Evolutionary conservation across 2,329 filamentous ascomycete species (phyloP).

Genomic region (Fusarium musae): DNA sequence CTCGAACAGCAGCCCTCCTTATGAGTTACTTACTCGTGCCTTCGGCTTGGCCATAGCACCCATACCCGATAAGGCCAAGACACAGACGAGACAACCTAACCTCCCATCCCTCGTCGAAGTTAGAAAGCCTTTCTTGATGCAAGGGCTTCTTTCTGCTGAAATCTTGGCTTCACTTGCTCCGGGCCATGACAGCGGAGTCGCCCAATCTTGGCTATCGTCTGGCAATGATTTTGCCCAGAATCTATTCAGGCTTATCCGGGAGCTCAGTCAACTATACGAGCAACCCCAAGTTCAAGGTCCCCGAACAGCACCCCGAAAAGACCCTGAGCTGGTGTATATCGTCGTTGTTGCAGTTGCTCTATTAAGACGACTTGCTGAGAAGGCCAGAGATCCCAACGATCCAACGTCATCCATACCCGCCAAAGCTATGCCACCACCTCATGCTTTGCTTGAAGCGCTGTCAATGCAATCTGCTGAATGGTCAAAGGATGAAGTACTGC

Average conservation of each 20-base stretch:
- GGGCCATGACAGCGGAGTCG: constrained; percentile 75
- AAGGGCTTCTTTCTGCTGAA: constrained; percentile 89
- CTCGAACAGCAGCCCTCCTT: constrained; percentile 69
- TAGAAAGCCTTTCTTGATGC: constrained; percentile 89
- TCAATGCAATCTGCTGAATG: constrained; percentile 71
- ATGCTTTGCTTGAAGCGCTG: constrained; percentile 74
- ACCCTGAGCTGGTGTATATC: constrained; percentile 69
- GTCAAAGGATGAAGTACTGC: constrained; percentile 73
- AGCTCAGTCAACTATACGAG: constrained; percentile 74
- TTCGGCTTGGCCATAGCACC: constrained; percentile 90
- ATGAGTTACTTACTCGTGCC: constrained; percentile 84
- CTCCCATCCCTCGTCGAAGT: constrained; percentile 78
- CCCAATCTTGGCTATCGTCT: constrained; percentile 83
- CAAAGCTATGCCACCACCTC: constrained; percentile 72
- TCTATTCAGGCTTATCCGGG: constrained; percentile 78
- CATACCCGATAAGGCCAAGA: constrained; percentile 73
- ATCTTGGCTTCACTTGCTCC: constrained; percentile 83
- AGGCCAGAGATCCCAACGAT: constrained; percentile 68
- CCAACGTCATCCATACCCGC: constrained; percentile 64
- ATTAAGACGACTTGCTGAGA: constrained; percentile 75
- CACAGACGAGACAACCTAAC: constrained; percentile 66
- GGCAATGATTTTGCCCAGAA: constrained; percentile 86
- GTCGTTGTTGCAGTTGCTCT: constrained; percentile 75
- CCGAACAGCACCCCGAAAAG: constrained; percentile 53
- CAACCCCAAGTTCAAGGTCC: constrained; percentile 54